Percentiles rank a stretch among this genome's conserved stretches.
Evolutionary conservation across 768 basidiomycete species (phyloP).

Genomic region (Boletus barrowsii): DNA sequence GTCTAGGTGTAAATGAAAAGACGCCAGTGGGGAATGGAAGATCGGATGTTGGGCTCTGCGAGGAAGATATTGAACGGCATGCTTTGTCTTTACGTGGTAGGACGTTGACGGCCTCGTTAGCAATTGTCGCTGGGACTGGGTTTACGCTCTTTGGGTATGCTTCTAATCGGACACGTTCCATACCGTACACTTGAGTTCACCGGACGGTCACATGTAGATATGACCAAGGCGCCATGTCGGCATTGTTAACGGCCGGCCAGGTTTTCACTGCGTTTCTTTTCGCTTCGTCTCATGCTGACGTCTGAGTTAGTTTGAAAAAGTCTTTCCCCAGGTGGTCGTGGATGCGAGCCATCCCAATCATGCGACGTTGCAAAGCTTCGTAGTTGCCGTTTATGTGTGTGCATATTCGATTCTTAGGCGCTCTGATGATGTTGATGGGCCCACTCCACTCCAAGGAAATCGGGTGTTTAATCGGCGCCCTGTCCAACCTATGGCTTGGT

Average conservation of each 20-base stretch:
- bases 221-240: conserved; percentile 73
- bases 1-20: conserved; percentile 10
- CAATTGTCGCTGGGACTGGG: conserved; percentile 56
- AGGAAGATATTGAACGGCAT: conserved; percentile 14
- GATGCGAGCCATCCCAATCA: conserved; percentile 37
- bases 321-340: conserved; percentile 54
- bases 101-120: conserved; percentile 46
- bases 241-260: conserved; percentile 54
- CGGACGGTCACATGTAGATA: conserved; percentile 36
- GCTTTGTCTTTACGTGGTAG: conserved; percentile 31
- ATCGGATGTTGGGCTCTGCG: neutral
- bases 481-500: conserved; percentile 60
- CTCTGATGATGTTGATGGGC: neutral
- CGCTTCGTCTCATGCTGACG: conserved; percentile 4
- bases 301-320: conserved; percentile 47
- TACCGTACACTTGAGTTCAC: neutral
- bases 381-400: conserved; percentile 57
- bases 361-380: conserved; percentile 56
- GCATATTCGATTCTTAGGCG: neutral
- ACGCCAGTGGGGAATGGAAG: neutral
- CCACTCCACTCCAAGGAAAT: conserved; percentile 47
- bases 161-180: neutral
- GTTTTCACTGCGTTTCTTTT: conserved; percentile 22
- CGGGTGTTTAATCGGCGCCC: conserved; percentile 60
- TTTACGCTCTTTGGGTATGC: conserved; percentile 61